phyloP scores from a whole-genome alignment of 257 asterid species.

The Salvia miltiorrhiza region DNA sequence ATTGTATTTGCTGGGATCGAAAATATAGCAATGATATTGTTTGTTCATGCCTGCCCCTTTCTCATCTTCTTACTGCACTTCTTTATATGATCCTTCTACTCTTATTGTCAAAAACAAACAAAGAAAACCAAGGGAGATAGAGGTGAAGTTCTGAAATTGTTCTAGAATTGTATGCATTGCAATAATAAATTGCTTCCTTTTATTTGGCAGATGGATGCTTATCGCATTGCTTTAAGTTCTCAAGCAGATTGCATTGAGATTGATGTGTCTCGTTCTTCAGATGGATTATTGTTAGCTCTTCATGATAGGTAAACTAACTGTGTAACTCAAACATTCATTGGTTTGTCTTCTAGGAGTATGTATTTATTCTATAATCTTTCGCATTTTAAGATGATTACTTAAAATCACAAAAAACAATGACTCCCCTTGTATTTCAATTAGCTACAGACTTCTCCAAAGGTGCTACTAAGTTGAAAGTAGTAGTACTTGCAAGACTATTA shows the following conservation, averaged over 20 bases:
- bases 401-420: not conserved
- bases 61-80: not conserved
- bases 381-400: not conserved
- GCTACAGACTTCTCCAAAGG: not conserved
- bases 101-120: slow-evolving; percentile 8
- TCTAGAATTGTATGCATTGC: slow-evolving; percentile 9
- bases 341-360: slow-evolving; percentile 13
- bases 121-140: not conserved
- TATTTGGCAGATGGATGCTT: slow-evolving; percentile 69
- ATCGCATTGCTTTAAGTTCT: slow-evolving; percentile 60
- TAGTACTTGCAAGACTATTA: not conserved
- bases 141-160: not conserved
- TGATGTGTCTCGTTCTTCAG: slow-evolving; percentile 93
- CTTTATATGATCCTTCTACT: not conserved
- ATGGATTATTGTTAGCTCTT: slow-evolving; percentile 84
- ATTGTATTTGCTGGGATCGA: not conserved
- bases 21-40: not conserved
- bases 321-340: slow-evolving; percentile 9
- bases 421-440: not conserved
- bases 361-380: not conserved
- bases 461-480: not conserved
- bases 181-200: not conserved
- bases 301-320: slow-evolving; percentile 76
- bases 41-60: not conserved
- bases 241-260: slow-evolving; percentile 90